These are phyloP conservation scores for Blastobotrys niveus DNA, from an alignment of 1,139 yeast genomes.

Conservation along the genomic window DNA sequence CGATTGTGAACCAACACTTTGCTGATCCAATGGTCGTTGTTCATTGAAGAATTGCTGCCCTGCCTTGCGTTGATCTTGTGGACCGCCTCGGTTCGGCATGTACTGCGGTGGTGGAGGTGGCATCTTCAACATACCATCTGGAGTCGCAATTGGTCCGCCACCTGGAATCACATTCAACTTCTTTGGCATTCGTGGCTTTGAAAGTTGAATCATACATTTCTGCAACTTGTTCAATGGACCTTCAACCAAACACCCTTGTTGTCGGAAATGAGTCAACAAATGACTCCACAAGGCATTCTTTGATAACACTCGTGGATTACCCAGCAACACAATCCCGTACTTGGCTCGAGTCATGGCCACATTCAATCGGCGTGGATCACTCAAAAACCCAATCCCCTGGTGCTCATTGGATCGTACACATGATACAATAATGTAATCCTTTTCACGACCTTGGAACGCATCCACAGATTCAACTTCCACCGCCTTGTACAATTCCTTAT, in stretches of 20 bases:
- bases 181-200: conserved; percentile 25
- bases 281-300: conserved; percentile 75
- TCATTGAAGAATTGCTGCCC: conserved; percentile 9
- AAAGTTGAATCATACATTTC: conserved; percentile 53
- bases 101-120: conserved; percentile 1
- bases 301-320: conserved; percentile 76
- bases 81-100: not conserved
- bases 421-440: conserved; percentile 79
- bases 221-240: conserved; percentile 84
- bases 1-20: conserved; percentile 46
- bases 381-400: conserved; percentile 77
- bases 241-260: conserved; percentile 82
- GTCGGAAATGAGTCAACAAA: conserved; percentile 70
- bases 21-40: conserved; percentile 14
- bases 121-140: not conserved
- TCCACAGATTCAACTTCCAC: conserved; percentile 92
- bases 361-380: conserved; percentile 85
- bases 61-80: not conserved
- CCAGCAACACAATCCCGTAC: conserved; percentile 75
- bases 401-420: conserved; percentile 89
- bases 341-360: conserved; percentile 91
- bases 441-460: conserved; percentile 95
- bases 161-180: not conserved
- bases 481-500: conserved; percentile 56
- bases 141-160: not conserved